phyloP scores from a whole-genome alignment of 768 basidiomycete species.

The Dioszegia hungarica region DNA sequence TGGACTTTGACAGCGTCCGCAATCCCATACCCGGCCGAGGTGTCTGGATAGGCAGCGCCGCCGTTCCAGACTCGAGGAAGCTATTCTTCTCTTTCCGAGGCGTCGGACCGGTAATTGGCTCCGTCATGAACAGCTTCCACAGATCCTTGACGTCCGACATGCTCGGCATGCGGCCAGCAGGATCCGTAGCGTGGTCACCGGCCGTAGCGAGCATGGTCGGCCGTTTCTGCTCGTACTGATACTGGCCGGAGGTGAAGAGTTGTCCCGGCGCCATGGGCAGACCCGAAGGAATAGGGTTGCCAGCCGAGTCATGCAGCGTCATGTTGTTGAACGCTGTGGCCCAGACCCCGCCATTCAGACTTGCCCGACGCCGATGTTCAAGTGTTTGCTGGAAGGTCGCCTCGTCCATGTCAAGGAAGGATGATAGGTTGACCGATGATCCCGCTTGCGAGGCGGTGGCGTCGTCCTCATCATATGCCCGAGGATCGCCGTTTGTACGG shows the following conservation, averaged over 20 bases:
- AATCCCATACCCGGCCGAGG: conserved; percentile 29
- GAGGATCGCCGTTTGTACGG: not conserved
- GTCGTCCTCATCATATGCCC: conserved; percentile 7
- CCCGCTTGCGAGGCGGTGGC: not conserved
- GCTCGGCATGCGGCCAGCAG: conserved; percentile 22
- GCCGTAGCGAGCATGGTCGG: not conserved
- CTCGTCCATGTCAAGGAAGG: conserved; percentile 8
- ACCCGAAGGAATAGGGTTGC: not conserved
- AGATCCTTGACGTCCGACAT: conserved; percentile 43
- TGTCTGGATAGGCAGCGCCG: conserved; percentile 6
- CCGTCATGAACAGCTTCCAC: conserved; percentile 43
- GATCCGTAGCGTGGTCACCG: conserved; percentile 13
- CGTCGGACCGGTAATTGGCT: conserved; percentile 30
- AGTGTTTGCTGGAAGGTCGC: not conserved
- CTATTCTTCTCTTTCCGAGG: conserved; percentile 9
- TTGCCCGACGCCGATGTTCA: conserved; percentile 20
- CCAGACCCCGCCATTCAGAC: conserved; percentile 29
- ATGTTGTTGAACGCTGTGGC: conserved; percentile 40
- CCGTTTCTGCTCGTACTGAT: not conserved
- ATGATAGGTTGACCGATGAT: not conserved
- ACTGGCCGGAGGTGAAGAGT: not conserved
- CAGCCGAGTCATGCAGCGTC: conserved; percentile 30
- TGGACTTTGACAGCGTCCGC: conserved; percentile 38
- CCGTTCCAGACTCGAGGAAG: not conserved
- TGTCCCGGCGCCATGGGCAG: not conserved